Base-by-base conservation (phyloP, 2,329 filamentous ascomycete genomes). In the Pseudogymnoascus sp. region DNA sequence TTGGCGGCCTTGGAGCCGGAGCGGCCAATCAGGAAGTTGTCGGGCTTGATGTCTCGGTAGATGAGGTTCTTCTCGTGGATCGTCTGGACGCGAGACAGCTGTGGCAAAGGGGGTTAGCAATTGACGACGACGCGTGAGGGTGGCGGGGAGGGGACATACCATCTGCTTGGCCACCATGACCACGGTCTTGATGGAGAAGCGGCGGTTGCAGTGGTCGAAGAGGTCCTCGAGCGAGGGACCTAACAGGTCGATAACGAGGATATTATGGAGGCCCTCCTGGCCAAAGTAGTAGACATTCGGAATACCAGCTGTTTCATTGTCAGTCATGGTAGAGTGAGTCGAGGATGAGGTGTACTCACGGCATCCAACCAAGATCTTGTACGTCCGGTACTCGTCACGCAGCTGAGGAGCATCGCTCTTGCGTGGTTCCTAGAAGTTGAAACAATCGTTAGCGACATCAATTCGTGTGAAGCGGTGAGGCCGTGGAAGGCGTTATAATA, bases 261-360 rank as follows among this genome's bases (percentile, higher is more conserved):
- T 97, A 79, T 99, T 97, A 81, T 99, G 94, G 31, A 97, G 87
- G 70, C 93, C 94, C 77, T 97, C 93, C 74, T 99, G 94, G 65
- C 94, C 94, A 70, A 97, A 99, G 79, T 97, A 99, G 80, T 97
- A 97, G 72, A 99, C 94, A 84, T 97, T 97, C 72, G 94, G 94
- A 69, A 99, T 97, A 72, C 94, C 94, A 72, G 93, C 93, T 97
- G 74, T 29, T 45, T 13, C 45, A 60, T 29, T 6, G 69, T 81
- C 67, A 80, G 76, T 66, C 37, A 61, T 52, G 36, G 58, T 13
- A 21, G 60, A 36, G 60, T 63, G 59, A 61, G 63, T 60, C 27
- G 64, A 62, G 63, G 9, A n/a, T 31, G 13, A 21, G 60, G 58
- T 67, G 58, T 63, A 89, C 94, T 89, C 81, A 99, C 94, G 93